Conservation (phyloP, 2,329 filamentous ascomycete genomes). For the Thyridium curvatum region DNA sequence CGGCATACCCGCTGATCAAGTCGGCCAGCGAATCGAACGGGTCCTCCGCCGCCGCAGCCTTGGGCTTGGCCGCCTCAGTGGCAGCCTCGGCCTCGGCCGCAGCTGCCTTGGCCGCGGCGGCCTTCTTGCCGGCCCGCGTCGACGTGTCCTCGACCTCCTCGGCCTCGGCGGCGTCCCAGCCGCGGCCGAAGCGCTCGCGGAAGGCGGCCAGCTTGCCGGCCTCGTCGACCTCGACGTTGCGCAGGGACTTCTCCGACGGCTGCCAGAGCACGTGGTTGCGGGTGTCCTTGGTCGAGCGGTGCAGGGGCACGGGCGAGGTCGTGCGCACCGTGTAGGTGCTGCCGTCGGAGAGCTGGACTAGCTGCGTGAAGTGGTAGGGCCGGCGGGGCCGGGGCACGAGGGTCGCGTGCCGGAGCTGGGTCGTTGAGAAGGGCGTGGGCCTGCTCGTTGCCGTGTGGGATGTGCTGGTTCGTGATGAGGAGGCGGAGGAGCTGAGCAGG, state of each 20-base stretch:
- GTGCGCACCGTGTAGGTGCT: slow-evolving; percentile 76
- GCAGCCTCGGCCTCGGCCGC: slow-evolving; percentile 20
- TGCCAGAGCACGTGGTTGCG: slow-evolving; percentile 91
- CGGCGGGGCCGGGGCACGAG: slow-evolving; percentile 83
- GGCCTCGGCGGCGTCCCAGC: slow-evolving; percentile 60
- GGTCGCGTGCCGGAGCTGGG: slow-evolving; percentile 69
- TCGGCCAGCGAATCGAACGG: slow-evolving; percentile 36
- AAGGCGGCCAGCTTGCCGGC: slow-evolving; percentile 85
- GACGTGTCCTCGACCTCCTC: slow-evolving; percentile 23
- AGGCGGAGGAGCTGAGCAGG: slow-evolving; percentile 6
- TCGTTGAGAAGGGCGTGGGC: slow-evolving; percentile 22
- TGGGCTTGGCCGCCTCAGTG: slow-evolving; percentile 11
- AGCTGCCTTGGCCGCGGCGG: slow-evolving; percentile 7
- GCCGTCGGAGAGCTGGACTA: slow-evolving; percentile 88
- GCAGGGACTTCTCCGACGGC: slow-evolving; percentile 70
- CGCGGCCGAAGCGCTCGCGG: slow-evolving; percentile 73
- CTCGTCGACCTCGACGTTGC: slow-evolving; percentile 92
- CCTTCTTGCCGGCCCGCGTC: slow-evolving; percentile 18
- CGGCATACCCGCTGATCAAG: slow-evolving; percentile 44
- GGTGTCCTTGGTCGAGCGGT: slow-evolving; percentile 68
- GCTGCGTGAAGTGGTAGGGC: slow-evolving; percentile 95
- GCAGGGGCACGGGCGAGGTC: slow-evolving; percentile 60
- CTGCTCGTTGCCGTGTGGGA: no score
- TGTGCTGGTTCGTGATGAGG: slow-evolving; percentile 10
- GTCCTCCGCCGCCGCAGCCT: slow-evolving; percentile 15